These are phyloP conservation scores for Larix sibirica DNA, from an alignment of 83 land plant genomes.

Conservation along the genomic window DNA sequence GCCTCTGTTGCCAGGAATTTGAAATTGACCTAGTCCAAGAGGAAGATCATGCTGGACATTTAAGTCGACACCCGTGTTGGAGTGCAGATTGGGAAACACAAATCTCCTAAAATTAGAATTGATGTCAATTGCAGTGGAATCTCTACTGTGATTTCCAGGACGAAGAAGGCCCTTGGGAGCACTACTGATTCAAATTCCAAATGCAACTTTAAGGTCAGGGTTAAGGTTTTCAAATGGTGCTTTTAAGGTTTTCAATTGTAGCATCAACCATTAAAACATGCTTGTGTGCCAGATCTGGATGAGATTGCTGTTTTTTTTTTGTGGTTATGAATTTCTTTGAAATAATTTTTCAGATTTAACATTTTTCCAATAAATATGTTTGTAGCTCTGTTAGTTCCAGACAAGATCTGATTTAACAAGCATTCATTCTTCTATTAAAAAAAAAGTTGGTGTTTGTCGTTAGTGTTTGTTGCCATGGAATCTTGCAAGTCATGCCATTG, in stretches of 20 bases:
- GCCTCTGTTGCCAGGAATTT: constrained; percentile 16
- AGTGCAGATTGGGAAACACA: constrained; percentile 47
- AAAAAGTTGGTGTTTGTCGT: no score
- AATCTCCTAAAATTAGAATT: constrained; percentile 34
- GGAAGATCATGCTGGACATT: constrained; percentile 26
- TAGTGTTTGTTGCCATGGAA: no score
- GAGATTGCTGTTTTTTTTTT: no score
- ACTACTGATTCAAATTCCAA: constrained; percentile 11
- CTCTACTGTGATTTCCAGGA: constrained; percentile 20
- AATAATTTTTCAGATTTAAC: no score
- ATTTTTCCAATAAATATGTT: no score
- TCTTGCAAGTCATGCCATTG: no score
- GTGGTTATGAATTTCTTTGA: no score
- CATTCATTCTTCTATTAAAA: no score
- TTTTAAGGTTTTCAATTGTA: background rate
- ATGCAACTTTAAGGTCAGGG: constrained; percentile 41
- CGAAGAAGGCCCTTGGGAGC: constrained; percentile 33
- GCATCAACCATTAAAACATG: no score
- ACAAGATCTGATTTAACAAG: no score
- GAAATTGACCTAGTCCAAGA: constrained; percentile 23
- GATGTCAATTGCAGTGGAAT: constrained; percentile 50
- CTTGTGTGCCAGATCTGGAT: no score
- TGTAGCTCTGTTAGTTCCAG: no score
- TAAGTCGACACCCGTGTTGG: constrained; percentile 42
- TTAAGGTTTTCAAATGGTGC: constrained; percentile 66